Evolutionary conservation across 768 basidiomycete genomes (phyloP), one percentile per base, ranked within the genome.

Genomic region (Hypholoma sublateritium): DNA sequence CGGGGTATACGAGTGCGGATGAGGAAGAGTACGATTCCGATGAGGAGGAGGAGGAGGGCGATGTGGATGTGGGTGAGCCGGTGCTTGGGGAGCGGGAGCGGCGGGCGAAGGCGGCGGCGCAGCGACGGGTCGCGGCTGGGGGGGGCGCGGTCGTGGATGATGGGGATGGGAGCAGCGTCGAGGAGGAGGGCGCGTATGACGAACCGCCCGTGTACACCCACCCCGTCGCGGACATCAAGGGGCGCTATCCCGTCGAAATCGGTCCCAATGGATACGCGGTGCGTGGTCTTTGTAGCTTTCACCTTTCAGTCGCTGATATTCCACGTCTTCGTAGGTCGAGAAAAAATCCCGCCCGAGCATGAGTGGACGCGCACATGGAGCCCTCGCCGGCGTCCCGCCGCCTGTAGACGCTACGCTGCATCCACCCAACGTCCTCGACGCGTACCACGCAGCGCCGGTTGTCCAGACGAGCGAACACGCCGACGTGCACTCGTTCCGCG

Each of bases 1-100:
- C 82, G 1, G 96, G 96, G 35, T 98, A 95, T 72, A 74, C 81
- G n/a, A 88, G 87, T 57, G 94, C 92, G 50, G 92, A 93, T 4
- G 83, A 83, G 12, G 85, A 80, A 1, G 60, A 60, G 32, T 56
- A 55, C 11, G 63, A 61, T 17, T 60, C 59, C 6, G 62, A 59
- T 14, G 63, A 64, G 14, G 73, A 73, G 43, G 80, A 79, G 42
- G 70, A 64, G 25, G 67, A 62, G 58, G 70, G 56, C 1, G 57
- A 65, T 39, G 66, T 67, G 3, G 75, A 37, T 13, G 42, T 8
- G 1, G 58, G 43, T 0, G 24, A 25, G 14, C 39, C 28, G 2
- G 42, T 46, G 21, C 44, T 39, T 6, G 56, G 24, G 16, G 47
- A 43, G 6, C 19, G 34, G 43, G 50, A 46, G 43, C 34, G 28